A percentile compares a stretch with the other conserved stretches of the same genome.
Evolutionary conservation across 176 grass and related monocot genomes (phyloP).

Genomic region (Guadua angustifolia): DNA sequence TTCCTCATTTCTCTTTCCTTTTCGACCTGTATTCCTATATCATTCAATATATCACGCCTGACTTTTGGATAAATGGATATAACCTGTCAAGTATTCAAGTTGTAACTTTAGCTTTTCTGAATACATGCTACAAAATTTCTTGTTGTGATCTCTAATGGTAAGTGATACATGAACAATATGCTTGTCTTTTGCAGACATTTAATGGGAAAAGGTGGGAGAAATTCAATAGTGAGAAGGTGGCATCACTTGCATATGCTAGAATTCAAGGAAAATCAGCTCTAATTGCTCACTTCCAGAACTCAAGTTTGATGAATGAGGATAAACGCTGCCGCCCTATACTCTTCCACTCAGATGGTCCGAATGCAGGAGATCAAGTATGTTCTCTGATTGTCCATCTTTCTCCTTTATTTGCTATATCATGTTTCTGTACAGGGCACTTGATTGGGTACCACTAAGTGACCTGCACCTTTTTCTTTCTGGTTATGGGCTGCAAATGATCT

Average conservation of each 20-base stretch:
- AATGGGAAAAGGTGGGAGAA: constrained; percentile 96
- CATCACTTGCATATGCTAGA: constrained; percentile 95
- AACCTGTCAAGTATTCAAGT: constrained; percentile 3
- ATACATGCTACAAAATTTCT: background rate
- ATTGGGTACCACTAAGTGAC: constrained; percentile 44
- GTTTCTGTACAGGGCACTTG: background rate
- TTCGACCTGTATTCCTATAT: constrained; percentile 26
- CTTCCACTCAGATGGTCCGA: constrained; percentile 93
- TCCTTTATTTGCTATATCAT: constrained; percentile 27
- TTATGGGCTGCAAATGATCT: background rate
- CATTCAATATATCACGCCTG: constrained; percentile 10
- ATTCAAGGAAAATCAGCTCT: constrained; percentile 89
- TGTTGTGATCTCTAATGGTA: constrained; percentile 14
- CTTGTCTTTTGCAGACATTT: constrained; percentile 61
- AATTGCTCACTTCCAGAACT: constrained; percentile 92
- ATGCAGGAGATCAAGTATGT: constrained; percentile 92
- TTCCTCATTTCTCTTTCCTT: constrained; percentile 23
- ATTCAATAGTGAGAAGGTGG: constrained; percentile 98
- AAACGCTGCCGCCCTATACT: constrained; percentile 97
- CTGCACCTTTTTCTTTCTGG: background rate
- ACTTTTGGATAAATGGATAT: constrained; percentile 2
- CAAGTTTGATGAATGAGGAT: constrained; percentile 98
- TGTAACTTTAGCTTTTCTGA: constrained; percentile 6
- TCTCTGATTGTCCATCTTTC: constrained; percentile 27
- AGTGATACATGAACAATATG: constrained; percentile 14